Evolutionary conservation across 1,284 basidiomycete genomes (phyloP).

Genomic region (Ustilago hordei): DNA sequence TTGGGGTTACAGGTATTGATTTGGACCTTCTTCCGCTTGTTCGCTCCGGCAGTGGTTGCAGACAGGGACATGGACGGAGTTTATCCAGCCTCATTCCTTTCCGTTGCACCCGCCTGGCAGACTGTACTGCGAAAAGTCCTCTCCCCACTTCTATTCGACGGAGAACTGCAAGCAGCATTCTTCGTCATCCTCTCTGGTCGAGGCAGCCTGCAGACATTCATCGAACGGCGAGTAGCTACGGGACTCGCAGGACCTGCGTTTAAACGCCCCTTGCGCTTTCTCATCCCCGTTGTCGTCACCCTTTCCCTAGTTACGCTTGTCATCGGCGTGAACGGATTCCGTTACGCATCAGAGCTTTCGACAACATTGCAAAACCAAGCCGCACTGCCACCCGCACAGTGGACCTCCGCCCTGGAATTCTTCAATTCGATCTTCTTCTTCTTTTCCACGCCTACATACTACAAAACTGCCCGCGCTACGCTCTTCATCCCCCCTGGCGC

Average conservation of each 20-base stretch:
- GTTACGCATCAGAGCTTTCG: conserved; percentile 31
- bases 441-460: conserved; percentile 45
- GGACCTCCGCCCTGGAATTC: conserved; percentile 44
- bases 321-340: conserved; percentile 46
- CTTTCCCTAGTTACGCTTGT: conserved; percentile 48
- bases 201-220: conserved; percentile 48
- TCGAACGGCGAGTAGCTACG: conserved; percentile 49
- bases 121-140: conserved; percentile 51
- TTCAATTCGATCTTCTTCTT: conserved; percentile 53
- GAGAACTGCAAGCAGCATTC: conserved; percentile 49
- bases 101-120: conserved; percentile 39
- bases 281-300: conserved; percentile 50
- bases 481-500: conserved; percentile 47
- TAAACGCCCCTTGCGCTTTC: conserved; percentile 55
- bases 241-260: conserved; percentile 53
- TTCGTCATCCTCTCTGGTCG: conserved; percentile 57
- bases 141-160: conserved; percentile 54
- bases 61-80: conserved; percentile 49
- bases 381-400: conserved; percentile 44
- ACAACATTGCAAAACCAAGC: conserved; percentile 33
- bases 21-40: conserved; percentile 60
- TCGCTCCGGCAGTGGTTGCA: conserved; percentile 56
- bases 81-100: conserved; percentile 44
- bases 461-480: conserved; percentile 33
- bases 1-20: conserved; percentile 54